Conservation (phyloP, 148 eudicot genomes). For the Rhododendron henanense region DNA sequence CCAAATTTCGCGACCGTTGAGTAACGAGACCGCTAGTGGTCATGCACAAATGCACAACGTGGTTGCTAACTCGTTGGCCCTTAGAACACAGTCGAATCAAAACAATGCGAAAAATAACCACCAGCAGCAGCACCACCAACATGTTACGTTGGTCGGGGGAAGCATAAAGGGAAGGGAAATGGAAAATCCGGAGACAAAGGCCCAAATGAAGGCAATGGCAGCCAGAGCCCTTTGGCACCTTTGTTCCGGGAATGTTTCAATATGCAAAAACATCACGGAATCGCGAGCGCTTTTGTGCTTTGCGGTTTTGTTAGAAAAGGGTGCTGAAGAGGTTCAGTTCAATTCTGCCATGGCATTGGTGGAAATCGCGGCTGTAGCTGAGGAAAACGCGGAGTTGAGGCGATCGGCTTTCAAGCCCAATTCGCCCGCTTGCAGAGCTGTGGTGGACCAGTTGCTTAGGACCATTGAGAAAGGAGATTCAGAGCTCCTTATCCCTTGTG, state of each 20-base stretch:
- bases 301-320: slow-evolving; percentile 69
- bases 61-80: slow-evolving; percentile 32
- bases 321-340: slow-evolving; percentile 54
- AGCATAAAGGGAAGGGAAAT: slow-evolving; percentile 63
- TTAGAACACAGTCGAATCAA: slow-evolving; percentile 10
- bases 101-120: background rate
- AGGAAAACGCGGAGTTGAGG: slow-evolving; percentile 55
- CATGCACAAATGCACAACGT: slow-evolving; percentile 28
- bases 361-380: slow-evolving; percentile 78
- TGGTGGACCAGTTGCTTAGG: slow-evolving; percentile 66
- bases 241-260: slow-evolving; percentile 54
- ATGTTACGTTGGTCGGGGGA: slow-evolving; percentile 35
- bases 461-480: slow-evolving; percentile 46
- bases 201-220: slow-evolving; percentile 85
- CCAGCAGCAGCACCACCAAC: background rate
- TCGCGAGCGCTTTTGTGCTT: slow-evolving; percentile 76
- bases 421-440: slow-evolving; percentile 68
- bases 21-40: background rate
- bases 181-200: slow-evolving; percentile 64
- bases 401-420: slow-evolving; percentile 74
- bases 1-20: slow-evolving; percentile 16
- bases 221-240: slow-evolving; percentile 70
- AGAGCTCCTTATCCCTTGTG: slow-evolving; percentile 54
- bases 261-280: slow-evolving; percentile 66
- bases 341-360: slow-evolving; percentile 76